Evolutionary conservation across 139 green algal genomes (phyloP).

Genomic region (Penium margaritaceum): DNA sequence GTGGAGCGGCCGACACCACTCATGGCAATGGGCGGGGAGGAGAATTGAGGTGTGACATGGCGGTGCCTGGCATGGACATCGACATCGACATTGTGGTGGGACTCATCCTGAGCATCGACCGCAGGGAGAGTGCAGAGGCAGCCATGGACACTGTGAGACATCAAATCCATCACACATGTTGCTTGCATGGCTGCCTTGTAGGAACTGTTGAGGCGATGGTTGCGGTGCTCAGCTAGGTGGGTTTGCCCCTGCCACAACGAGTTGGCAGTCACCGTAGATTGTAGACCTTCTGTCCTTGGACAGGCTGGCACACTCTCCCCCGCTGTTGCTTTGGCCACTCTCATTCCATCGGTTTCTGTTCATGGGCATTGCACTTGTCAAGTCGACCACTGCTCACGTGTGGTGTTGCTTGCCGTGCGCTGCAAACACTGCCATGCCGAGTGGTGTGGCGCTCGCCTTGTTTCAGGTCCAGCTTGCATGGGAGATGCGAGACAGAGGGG

Average conservation of each 20-base stretch:
- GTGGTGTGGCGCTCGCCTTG: not conserved
- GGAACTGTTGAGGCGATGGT: no score
- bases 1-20: no score
- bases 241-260: not conserved
- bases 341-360: not conserved
- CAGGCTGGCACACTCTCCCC: not conserved
- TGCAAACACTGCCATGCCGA: not conserved
- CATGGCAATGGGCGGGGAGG: no score
- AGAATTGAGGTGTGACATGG: no score
- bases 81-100: constrained; percentile 51
- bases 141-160: constrained; percentile 59
- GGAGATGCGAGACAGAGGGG: constrained; percentile 21
- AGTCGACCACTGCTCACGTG: not conserved
- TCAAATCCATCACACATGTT: not conserved
- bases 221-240: no score
- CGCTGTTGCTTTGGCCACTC: not conserved
- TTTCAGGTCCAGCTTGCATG: constrained; percentile 48
- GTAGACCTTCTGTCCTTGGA: not conserved
- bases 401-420: not conserved
- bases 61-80: no score
- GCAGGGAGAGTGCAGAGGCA: constrained; percentile 52
- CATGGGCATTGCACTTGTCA: not conserved
- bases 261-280: not conserved
- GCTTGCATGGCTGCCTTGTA: not conserved
- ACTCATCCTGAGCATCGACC: constrained; percentile 74